phyloP scores from a whole-genome alignment of 306 rosid species.

The Begonia loranthoides region DNA sequence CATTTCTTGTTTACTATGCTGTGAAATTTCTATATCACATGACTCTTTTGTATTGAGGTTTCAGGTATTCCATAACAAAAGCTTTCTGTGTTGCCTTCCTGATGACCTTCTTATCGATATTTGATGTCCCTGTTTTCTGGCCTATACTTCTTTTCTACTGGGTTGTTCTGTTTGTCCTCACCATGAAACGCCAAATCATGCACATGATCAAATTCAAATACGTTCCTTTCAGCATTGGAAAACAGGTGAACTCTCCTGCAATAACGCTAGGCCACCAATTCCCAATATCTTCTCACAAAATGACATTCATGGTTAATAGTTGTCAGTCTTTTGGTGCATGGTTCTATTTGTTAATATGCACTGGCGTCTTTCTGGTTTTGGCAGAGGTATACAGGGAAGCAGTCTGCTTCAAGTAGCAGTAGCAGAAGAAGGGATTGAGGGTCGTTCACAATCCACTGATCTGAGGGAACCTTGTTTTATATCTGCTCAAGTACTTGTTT shows the following conservation, averaged over 20 bases:
- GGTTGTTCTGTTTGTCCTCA: slow-evolving; percentile 48
- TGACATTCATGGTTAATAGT: not conserved
- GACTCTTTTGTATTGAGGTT: slow-evolving; percentile 9
- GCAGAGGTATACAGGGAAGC: slow-evolving; percentile 41
- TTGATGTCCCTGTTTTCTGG: slow-evolving; percentile 67
- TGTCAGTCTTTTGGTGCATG: not conserved
- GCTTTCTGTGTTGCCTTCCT: slow-evolving; percentile 45
- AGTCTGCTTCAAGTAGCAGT: slow-evolving; percentile 24
- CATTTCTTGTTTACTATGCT: too few species aligned
- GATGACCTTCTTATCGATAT: slow-evolving; percentile 51
- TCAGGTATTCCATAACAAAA: slow-evolving; percentile 59
- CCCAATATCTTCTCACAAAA: not conserved
- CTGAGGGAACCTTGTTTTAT: too few species aligned
- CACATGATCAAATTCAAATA: slow-evolving; percentile 62
- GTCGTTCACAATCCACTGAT: not conserved
- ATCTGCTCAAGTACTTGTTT: not conserved
- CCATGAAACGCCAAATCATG: slow-evolving; percentile 66
- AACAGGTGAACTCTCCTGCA: slow-evolving; percentile 27
- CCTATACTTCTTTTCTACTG: slow-evolving; percentile 55
- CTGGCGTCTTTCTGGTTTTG: slow-evolving; percentile 5
- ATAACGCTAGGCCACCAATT: not conserved
- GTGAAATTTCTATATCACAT: not conserved
- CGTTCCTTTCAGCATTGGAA: slow-evolving; percentile 48
- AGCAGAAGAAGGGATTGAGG: slow-evolving; percentile 26
- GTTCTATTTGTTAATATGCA: too few species aligned